A percentile compares a stretch with the other conserved stretches of the same genome.
Conservation (phyloP, 257 asterid species). For the Eustoma russellianum region DNA sequence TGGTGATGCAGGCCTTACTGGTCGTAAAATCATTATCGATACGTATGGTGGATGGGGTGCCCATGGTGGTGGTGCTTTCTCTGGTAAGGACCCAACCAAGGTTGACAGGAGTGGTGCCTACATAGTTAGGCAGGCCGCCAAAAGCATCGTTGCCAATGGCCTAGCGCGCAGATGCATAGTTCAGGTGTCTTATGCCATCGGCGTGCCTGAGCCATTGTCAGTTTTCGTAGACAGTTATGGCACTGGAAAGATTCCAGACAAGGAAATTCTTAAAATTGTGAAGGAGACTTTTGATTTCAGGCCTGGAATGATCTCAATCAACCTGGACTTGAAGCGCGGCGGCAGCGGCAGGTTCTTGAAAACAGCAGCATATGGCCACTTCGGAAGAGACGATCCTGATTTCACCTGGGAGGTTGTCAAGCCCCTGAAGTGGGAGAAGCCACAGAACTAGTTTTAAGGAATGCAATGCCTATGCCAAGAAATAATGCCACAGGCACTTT, state of each 20-base stretch:
- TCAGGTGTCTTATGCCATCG: conserved; percentile 9
- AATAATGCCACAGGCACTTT: too few species aligned
- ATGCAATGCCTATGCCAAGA: too few species aligned
- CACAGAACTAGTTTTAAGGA: too few species aligned
- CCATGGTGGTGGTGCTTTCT: conserved; percentile 10
- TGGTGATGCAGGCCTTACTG: conserved; percentile 7
- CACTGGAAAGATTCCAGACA: conserved; percentile 8
- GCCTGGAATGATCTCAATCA: conserved; percentile 6
- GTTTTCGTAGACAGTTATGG: conserved; percentile 4
- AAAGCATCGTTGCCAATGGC: conserved; percentile 5
- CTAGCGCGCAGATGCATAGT: conserved; percentile 5
- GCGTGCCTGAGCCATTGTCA: conserved; percentile 7
- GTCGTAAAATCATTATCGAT: conserved; percentile 7
- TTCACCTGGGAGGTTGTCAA: conserved; percentile 8
- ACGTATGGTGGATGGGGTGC: conserved; percentile 11
- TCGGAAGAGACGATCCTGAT: conserved; percentile 9
- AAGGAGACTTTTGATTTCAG: conserved; percentile 8
- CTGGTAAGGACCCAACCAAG: conserved; percentile 7
- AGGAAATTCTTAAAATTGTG: not conserved
- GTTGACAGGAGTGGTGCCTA: conserved; percentile 9
- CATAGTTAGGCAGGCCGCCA: conserved; percentile 6
- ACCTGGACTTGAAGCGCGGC: conserved; percentile 8
- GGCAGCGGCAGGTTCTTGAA: conserved; percentile 5
- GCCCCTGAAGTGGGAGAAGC: not conserved
- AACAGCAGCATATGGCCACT: conserved; percentile 6